These are phyloP conservation scores for Nemania sp. DNA, from an alignment of 2,329 filamentous ascomycete genomes.

Conservation along the genomic window DNA sequence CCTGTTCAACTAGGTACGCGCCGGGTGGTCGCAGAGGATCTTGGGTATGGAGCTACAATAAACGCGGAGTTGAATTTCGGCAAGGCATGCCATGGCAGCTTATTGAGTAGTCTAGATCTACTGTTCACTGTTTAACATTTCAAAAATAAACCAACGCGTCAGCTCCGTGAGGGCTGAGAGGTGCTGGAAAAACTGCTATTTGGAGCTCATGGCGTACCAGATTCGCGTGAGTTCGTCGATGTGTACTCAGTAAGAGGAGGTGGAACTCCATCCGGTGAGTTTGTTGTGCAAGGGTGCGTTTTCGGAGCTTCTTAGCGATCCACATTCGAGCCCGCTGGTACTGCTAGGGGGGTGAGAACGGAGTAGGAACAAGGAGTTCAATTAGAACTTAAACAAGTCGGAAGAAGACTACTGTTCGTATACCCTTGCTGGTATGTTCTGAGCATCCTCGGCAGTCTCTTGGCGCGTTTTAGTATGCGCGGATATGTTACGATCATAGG, in stretches of 20 bases:
- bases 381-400: conserved; percentile 1
- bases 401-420: not conserved
- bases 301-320: conserved; percentile 29
- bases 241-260: conserved; percentile 15
- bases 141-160: conserved; percentile 29
- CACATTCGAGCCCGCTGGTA: conserved; percentile 20
- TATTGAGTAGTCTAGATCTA: conserved; percentile 31
- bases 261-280: conserved; percentile 24
- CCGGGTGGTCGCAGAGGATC: conserved; percentile 9
- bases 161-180: conserved; percentile 33
- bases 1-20: conserved; percentile 16
- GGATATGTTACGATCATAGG: not conserved
- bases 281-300: conserved; percentile 23
- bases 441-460: conserved; percentile 13
- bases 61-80: conserved; percentile 20
- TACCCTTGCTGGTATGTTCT: conserved; percentile 8
- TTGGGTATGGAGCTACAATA: conserved; percentile 16
- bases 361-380: conserved; percentile 17
- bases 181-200: conserved; percentile 34
- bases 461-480: conserved; percentile 17
- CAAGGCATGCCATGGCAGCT: conserved; percentile 20
- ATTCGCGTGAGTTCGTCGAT: conserved; percentile 21
- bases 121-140: not conserved
- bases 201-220: conserved; percentile 28
- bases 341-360: conserved; percentile 24